These are phyloP conservation scores for Botrytis cinerea DNA, from an alignment of 2,329 filamentous ascomycete genomes.

Conservation along the genomic window DNA sequence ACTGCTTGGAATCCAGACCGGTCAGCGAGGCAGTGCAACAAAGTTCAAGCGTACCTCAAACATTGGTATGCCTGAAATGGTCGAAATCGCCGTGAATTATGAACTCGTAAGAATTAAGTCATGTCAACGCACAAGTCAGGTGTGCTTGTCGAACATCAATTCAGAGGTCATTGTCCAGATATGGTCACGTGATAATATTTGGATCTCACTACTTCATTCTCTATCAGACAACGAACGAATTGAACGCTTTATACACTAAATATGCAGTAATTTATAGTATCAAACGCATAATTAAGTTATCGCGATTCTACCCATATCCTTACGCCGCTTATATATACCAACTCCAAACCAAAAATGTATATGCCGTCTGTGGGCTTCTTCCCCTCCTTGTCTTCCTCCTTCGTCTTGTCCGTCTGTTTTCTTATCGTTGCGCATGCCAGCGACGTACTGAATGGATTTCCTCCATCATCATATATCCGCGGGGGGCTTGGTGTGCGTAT, in stretches of 20 bases:
- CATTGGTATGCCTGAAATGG: not conserved
- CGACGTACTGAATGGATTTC: not conserved
- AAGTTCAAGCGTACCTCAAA: not conserved
- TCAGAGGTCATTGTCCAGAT: not conserved
- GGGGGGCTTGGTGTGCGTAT: rapidly evolving
- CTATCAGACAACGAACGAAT: not conserved
- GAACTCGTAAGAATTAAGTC: not conserved
- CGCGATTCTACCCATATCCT: not conserved
- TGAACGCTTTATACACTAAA: not conserved
- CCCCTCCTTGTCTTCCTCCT: not conserved
- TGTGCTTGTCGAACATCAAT: not conserved
- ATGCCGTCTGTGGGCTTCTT: not conserved
- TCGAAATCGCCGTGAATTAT: rapidly evolving
- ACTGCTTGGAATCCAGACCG: too few species aligned
- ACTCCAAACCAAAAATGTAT: not conserved
- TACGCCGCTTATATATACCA: not conserved
- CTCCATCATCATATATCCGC: not conserved
- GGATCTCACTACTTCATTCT: not conserved
- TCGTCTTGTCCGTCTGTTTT: rapidly evolving
- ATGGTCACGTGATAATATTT: not conserved
- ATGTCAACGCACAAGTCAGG: too few species aligned
- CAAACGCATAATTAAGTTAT: not conserved
- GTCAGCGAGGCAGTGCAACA: too few species aligned
- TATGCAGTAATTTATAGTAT: not conserved
- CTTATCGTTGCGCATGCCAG: not conserved